Percentiles rank a stretch among this genome's conserved stretches.
These are phyloP conservation scores for Trichocladium antarcticum DNA, from an alignment of 495 filamentous ascomycete genomes.

Conservation along the genomic window DNA sequence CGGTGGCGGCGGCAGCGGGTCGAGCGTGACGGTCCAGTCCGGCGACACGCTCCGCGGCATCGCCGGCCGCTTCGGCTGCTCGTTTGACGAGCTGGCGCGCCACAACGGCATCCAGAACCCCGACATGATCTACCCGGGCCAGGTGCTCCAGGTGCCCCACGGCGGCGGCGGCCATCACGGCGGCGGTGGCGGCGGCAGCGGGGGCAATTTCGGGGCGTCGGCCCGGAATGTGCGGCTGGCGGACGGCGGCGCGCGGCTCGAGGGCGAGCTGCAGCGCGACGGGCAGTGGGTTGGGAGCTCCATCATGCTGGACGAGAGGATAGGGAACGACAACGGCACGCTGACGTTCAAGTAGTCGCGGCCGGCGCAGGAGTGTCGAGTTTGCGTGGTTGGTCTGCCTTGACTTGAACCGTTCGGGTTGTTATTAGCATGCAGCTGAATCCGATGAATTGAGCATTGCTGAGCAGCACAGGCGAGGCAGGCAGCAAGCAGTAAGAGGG, in stretches of 20 bases:
- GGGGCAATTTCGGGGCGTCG: conserved; percentile 31
- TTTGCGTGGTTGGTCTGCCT: too few relatives aligned
- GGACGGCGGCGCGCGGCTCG: conserved; percentile 30
- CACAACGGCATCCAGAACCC: conserved; percentile 26
- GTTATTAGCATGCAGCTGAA: too few relatives aligned
- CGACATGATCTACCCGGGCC: conserved; percentile 31
- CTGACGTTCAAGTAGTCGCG: conserved; percentile 14
- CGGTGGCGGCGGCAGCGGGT: neutral
- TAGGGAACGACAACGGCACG: conserved; percentile 31
- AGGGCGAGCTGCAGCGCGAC: conserved; percentile 28
- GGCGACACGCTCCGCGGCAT: conserved; percentile 30
- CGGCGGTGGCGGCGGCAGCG: neutral
- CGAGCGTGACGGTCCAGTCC: conserved; percentile 20
- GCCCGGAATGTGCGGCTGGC: conserved; percentile 30
- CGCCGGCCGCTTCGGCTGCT: conserved; percentile 13
- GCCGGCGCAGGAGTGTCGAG: too few relatives aligned
- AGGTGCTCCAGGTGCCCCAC: conserved; percentile 26
- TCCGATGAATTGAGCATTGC: too few relatives aligned
- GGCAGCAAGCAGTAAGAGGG: too few relatives aligned
- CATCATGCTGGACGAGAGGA: conserved; percentile 33
- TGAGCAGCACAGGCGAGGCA: too few relatives aligned
- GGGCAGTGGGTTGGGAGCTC: conserved; percentile 27
- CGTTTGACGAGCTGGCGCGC: conserved; percentile 24
- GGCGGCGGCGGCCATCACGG: neutral
- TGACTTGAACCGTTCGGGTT: too few relatives aligned